Evolutionary conservation across 805 yeast species (phyloP).

Genomic region (Saturnispora serradocipensis): DNA sequence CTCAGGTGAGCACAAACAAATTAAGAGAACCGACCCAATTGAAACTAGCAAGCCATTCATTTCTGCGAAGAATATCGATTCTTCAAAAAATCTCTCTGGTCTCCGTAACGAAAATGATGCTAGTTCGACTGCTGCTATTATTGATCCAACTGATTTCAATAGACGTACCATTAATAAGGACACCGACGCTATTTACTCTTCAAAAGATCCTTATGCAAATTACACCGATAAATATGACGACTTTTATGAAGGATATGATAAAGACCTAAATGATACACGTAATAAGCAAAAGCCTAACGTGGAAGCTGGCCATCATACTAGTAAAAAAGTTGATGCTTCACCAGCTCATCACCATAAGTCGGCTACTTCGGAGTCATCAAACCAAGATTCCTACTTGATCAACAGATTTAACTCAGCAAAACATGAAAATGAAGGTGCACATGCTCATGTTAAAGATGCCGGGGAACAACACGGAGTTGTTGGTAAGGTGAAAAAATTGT

Average conservation of each 20-base stretch:
- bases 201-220: neutral
- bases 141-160: conserved; percentile 1
- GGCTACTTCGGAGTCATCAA: neutral
- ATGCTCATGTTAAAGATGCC: neutral
- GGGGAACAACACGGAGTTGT: neutral
- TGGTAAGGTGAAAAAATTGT: conserved; percentile 1
- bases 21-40: neutral
- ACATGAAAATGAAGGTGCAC: neutral
- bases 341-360: neutral
- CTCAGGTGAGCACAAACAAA: neutral
- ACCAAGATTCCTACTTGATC: neutral
- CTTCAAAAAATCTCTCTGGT: neutral
- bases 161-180: neutral
- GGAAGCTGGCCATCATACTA: neutral
- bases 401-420: conserved; percentile 5
- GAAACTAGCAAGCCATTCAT: neutral
- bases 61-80: neutral
- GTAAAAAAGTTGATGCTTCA: neutral
- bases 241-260: conserved; percentile 1
- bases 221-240: conserved; percentile 3
- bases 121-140: conserved; percentile 1
- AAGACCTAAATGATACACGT: neutral
- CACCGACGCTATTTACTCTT: no score
- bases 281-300: neutral
- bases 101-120: neutral